phyloP scores from a whole-genome alignment of 352 stramenopile species.

The Globisporangium nagaii region DNA sequence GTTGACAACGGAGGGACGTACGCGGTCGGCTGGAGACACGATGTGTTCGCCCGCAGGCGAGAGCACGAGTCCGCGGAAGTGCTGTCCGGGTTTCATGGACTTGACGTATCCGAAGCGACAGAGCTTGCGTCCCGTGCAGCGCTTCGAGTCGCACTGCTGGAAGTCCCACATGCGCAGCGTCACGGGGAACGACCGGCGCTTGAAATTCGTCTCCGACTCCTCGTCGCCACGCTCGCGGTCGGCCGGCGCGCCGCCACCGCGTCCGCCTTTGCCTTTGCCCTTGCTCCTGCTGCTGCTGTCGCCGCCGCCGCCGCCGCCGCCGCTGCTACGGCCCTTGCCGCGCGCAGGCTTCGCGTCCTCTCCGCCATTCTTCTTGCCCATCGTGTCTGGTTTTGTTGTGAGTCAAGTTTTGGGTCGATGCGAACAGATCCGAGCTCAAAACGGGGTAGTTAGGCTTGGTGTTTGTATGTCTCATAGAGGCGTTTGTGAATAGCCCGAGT shows the following conservation, averaged over 20 bases:
- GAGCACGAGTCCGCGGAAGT: conserved; percentile 94
- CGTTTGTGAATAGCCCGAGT: too few species aligned
- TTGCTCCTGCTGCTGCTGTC: neutral
- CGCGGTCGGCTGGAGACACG: conserved; percentile 87
- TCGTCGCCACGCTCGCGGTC: conserved; percentile 36
- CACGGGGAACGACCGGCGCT: conserved; percentile 69
- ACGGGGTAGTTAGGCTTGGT: too few species aligned
- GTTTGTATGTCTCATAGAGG: too few species aligned
- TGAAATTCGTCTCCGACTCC: conserved; percentile 60
- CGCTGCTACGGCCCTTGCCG: conserved; percentile 4
- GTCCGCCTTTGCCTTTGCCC: conserved; percentile 4
- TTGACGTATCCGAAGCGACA: conserved; percentile 90
- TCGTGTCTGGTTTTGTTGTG: too few species aligned
- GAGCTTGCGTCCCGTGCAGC: conserved; percentile 91
- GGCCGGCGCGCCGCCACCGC: conserved; percentile 14
- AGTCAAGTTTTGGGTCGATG: too few species aligned
- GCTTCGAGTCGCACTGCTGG: conserved; percentile 94
- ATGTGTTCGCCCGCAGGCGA: conserved; percentile 87
- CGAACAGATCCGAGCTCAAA: too few species aligned
- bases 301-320: neutral
- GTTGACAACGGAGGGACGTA: conserved; percentile 20
- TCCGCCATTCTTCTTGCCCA: conserved; percentile 16
- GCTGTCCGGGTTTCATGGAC: conserved; percentile 88
- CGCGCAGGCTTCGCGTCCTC: conserved; percentile 5
- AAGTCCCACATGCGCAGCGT: conserved; percentile 94